Evolutionary conservation across 2,329 filamentous ascomycete species (phyloP).

Genomic region (Albophoma yamanashiensis): DNA sequence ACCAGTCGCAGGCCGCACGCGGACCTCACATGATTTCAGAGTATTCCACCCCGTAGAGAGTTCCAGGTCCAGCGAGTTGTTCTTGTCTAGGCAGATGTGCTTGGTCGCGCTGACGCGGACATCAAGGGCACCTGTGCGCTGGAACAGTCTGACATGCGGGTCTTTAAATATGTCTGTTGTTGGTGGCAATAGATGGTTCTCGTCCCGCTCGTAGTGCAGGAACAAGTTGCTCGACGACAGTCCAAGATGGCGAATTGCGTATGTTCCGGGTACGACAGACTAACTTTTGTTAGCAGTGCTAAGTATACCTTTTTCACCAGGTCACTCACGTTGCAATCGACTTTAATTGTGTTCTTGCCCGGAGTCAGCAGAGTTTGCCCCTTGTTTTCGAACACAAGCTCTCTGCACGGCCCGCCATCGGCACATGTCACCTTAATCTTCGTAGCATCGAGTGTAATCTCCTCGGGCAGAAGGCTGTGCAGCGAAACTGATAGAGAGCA

Average conservation of each 20-base stretch:
- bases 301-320: too few species aligned
- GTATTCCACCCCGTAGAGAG: conserved; percentile 67
- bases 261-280: conserved; percentile 61
- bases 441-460: conserved; percentile 54
- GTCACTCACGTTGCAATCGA: conserved; percentile 24
- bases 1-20: conserved; percentile 53
- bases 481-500: conserved; percentile 61
- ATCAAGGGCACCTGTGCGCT: conserved; percentile 57
- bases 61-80: conserved; percentile 65
- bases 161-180: conserved; percentile 42
- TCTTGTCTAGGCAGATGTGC: conserved; percentile 68
- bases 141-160: conserved; percentile 62
- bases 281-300: conserved; percentile 23
- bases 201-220: conserved; percentile 54
- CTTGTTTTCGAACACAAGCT: conserved; percentile 31
- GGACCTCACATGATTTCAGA: conserved; percentile 46
- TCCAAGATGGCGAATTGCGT: conserved; percentile 62
- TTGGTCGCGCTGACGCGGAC: conserved; percentile 56
- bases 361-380: conserved; percentile 26
- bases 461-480: conserved; percentile 61
- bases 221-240: conserved; percentile 53
- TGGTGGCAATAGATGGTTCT: conserved; percentile 33
- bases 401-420: conserved; percentile 45
- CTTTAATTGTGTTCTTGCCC: conserved; percentile 32
- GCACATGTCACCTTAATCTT: conserved; percentile 52